Evolutionary conservation across 1,284 basidiomycete genomes (phyloP), one percentile per base, ranked within the genome.

Genomic region (Anthracocystis setariae): DNA sequence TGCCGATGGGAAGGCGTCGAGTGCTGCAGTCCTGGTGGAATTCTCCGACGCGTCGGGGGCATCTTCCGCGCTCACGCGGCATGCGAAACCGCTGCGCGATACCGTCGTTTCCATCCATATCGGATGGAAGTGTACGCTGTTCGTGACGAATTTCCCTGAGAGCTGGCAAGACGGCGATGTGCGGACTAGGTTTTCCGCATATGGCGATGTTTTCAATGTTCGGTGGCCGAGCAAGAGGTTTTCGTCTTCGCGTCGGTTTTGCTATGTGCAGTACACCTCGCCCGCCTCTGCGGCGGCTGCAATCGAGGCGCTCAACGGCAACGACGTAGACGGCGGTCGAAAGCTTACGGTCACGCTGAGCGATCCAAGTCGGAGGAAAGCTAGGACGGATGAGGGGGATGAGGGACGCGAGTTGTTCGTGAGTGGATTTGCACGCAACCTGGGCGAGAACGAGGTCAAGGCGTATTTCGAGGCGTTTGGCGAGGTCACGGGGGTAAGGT

Each of bases 221-320:
- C 90, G 96, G 18, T 98, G 95, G 96, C 96, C 96, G 7, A 96
- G 93, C 84, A 94, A 94, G 82, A 94, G 95, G 81, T 95, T 93
- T 85, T 94, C 93, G 82, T 88, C 86, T 53, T 90, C 90, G 1
- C 86, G 96, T 24, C 87, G 96, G 13, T 98, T 99, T 84, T 95
- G 92, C 81, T 99, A 98, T 81, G 86, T 99, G 2, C 94, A 97
- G 72, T 97, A 88, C 82, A 90, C 90, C 0, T 89, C 89, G 21
- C 91, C 92, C 0, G 92, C 92, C 90, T 82, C 85, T 10, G 87
- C 90, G 1, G 94, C 95, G 0, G 86, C 92, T 80, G 87, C 87
- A 8, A 91, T 94, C 0, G 86, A 95, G 15, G 88, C 89, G 54
- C 85, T 96, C 29, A 88, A 98, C 81, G 89, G 89, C 3, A 87